phyloP scores from a whole-genome alignment of 2,329 filamentous ascomycete species.

The Sporothrix brunneoviolacea region DNA sequence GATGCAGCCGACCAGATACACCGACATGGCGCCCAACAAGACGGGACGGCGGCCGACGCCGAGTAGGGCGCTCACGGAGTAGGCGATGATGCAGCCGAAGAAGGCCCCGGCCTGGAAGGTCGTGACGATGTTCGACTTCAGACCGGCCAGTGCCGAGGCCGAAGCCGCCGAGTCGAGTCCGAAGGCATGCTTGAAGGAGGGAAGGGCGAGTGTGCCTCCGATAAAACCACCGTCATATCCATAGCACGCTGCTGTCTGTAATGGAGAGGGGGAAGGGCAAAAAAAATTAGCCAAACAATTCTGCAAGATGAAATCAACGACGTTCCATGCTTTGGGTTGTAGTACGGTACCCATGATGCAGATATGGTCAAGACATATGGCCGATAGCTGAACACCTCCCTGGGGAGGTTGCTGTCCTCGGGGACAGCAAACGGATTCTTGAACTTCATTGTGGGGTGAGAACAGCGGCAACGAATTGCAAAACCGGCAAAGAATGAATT shows the following conservation, averaged over 20 bases:
- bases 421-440: slow-evolving; percentile 1
- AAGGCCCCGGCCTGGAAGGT: slow-evolving; percentile 46
- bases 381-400: slow-evolving; percentile 8
- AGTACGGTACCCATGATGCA: slow-evolving; percentile 9
- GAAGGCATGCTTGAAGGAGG: slow-evolving; percentile 41
- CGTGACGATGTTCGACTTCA: slow-evolving; percentile 29
- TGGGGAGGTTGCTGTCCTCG: slow-evolving; percentile 5
- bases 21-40: slow-evolving; percentile 37
- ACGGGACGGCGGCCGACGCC: slow-evolving; percentile 42
- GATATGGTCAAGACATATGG: slow-evolving; percentile 6
- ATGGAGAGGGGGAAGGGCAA: slow-evolving; percentile 12
- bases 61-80: background rate
- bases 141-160: slow-evolving; percentile 20
- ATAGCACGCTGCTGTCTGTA: slow-evolving; percentile 29
- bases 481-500: no score
- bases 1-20: slow-evolving; percentile 39
- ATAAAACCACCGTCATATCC: slow-evolving; percentile 50
- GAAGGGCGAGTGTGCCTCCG: slow-evolving; percentile 45
- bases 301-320: no score
- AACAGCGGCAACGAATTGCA: no score
- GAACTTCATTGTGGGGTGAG: background rate
- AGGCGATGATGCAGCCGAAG: slow-evolving; percentile 38
- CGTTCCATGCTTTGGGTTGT: no score
- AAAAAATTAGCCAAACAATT: no score
- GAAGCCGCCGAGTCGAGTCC: slow-evolving; percentile 22